Base-by-base conservation (phyloP, 2,329 filamentous ascomycete genomes). In the Colletotrichum musae region DNA sequence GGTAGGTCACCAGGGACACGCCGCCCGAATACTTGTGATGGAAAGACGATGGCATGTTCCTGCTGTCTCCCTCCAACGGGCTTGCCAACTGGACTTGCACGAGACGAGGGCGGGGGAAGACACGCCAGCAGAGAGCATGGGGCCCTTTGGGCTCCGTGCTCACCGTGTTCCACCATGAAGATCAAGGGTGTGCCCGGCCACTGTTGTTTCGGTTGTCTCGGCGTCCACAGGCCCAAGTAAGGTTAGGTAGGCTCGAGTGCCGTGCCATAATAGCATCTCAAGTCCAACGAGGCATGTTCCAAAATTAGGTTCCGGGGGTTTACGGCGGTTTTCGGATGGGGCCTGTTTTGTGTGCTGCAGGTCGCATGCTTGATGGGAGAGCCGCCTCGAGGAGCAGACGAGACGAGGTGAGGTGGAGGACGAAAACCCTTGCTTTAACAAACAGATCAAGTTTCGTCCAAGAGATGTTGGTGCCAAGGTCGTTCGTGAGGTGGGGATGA, bases 311-410 rank as follows among this genome's bases (percentile, higher is more conserved):
- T 69, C 57, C 36, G 51, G 24, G 51, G n/a, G 36, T 52, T 43
- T 52, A 56, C 56, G 56, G 66, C 57, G 51, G 43, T 61, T 57
- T 60, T 69, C 66, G 66, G 66, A 66, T 51, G 62, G 47, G 43
- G 2, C 28, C 13, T 69, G 66, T 69, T 69, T 69, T 65, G 51
- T 69, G 62, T 69, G 62, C 66, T 69, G 66, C 66, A 69, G 62
- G 48, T 52, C 50, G 66, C 63, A 59, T 53, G 66, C 66, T 69
- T 69, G 56, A 56, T 51, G 66, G 65, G 48, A 48, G n/a, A 41
- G 18, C 18, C 18, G 18, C 18, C 18, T 18, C 18, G 18, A 18
- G 18, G 18, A 18, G 18, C 18, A 18, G 18, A 54, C 15, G 52
- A 56, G 41, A 16, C 41, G 16, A 13, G 41, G n/a, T 18, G 16